Conservation (phyloP, 2,329 filamentous ascomycete genomes). For the Alternaria sp. region DNA sequence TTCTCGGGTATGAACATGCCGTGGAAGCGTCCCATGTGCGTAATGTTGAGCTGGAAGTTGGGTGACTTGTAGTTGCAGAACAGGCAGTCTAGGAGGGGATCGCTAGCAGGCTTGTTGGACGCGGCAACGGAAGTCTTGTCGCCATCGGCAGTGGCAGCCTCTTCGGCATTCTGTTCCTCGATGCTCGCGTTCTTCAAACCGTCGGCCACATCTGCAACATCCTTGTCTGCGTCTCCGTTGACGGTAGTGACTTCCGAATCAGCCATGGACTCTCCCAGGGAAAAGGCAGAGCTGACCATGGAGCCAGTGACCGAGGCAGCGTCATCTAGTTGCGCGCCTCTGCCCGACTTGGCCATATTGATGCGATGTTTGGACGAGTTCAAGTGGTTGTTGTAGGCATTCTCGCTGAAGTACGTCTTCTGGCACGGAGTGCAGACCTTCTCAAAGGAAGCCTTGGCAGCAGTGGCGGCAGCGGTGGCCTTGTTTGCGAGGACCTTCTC, state of each 20-base stretch:
- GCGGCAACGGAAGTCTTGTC: conserved; percentile 46
- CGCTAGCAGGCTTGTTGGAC: conserved; percentile 43
- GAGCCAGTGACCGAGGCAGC: conserved; percentile 71
- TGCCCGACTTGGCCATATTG: conserved; percentile 62
- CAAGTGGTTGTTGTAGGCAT: conserved; percentile 92
- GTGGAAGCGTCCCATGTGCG: conserved; percentile 92
- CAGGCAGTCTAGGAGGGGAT: conserved; percentile 69
- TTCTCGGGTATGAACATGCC: conserved; percentile 96
- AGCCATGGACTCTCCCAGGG: conserved; percentile 80
- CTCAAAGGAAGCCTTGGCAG: conserved; percentile 88
- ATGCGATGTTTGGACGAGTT: conserved; percentile 88
- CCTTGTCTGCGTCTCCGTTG: conserved; percentile 75
- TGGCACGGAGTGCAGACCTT: conserved; percentile 82
- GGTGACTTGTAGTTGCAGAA: conserved; percentile 93
- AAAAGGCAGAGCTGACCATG: conserved; percentile 90
- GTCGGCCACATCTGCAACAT: conserved; percentile 80
- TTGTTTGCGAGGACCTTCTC: conserved; percentile 95
- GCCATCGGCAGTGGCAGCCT: conserved; percentile 54
- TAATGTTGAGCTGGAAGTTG: conserved; percentile 76
- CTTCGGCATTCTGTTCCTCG: conserved; percentile 49
- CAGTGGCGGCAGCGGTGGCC: conserved; percentile 82
- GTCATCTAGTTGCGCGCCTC: conserved; percentile 61
- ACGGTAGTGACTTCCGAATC: conserved; percentile 60
- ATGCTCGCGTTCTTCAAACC: conserved; percentile 73
- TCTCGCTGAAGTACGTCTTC: conserved; percentile 96